Base-by-base conservation (phyloP, 2,329 filamentous ascomycete species). In the Penicillium freii region DNA sequence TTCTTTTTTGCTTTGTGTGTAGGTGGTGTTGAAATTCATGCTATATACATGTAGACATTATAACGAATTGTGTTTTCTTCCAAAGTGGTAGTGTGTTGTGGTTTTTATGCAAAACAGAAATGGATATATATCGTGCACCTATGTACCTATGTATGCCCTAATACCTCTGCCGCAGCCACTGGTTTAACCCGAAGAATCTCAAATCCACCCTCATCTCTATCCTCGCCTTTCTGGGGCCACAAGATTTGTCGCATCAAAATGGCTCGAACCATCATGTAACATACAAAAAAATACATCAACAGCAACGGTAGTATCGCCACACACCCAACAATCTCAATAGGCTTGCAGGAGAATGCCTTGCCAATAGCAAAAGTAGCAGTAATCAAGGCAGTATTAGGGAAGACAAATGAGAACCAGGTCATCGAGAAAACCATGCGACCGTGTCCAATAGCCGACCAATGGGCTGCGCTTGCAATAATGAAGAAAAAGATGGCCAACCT, bases 341-440 rank as follows among this genome's bases (percentile, higher is more conserved):
- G 81, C 6, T 73, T 71, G 62, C 80, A 84, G 1, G 82, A 74
- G 44, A 90, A 84, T 0, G 85, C 85, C 10, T 81, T 79, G 0
- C 84, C 88, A 49, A 94, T 82, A 2, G 87, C 84, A 62, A 89
- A 86, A 0, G 90, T 94, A 0, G 89, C 88, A 0, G 87, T 89
- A 38, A 82, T 83, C 58, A 91, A 75, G 0, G 88, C 89, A 0
- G 89, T 92, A 65, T 92, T 91, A 2, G 90, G 89, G 67, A 92
- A 92, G 5, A 92, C 82, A 72, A 92, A 93, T 4, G 86, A 90
- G 74, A 88, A 94, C 87, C 90, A 95, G 1, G 87, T 90, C 89
- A 94, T 92, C 19, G 89, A 87, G 67, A 92, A 94, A 4, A 85
- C 82, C 78, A 92, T 84, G 54, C 80, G 82, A 38, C 82, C 81